Percentiles rank a stretch among this genome's conserved stretches.
Conservation (phyloP, 2,329 filamentous ascomycete genomes). For the Stylonectria norvegica region DNA sequence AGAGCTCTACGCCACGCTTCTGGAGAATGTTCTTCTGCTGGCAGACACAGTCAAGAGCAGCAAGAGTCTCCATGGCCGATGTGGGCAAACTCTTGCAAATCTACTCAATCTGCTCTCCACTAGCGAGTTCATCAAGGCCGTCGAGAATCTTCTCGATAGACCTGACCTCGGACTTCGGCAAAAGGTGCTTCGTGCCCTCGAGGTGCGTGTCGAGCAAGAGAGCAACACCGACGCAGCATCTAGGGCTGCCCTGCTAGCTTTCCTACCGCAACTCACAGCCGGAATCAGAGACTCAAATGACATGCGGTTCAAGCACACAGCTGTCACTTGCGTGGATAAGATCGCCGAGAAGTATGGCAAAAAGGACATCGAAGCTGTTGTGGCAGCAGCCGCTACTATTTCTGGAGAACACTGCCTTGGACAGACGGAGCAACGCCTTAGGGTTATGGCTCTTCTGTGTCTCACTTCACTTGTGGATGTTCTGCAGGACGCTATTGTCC, state of each 20-base stretch:
- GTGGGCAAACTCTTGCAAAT: constrained; percentile 70
- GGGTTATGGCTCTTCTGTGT: constrained; percentile 81
- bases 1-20: constrained; percentile 63
- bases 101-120: constrained; percentile 84
- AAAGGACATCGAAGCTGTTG: constrained; percentile 75
- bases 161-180: constrained; percentile 72
- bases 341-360: constrained; percentile 95
- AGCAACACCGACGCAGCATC: constrained; percentile 66
- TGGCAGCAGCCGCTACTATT: constrained; percentile 72
- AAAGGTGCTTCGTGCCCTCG: constrained; percentile 77
- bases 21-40: constrained; percentile 63
- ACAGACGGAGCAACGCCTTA: constrained; percentile 67
- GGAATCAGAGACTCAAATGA: constrained; percentile 73
- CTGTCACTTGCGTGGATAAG: constrained; percentile 85
- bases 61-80: constrained; percentile 54
- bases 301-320: constrained; percentile 75
- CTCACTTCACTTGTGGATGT: constrained; percentile 87
- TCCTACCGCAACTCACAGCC: constrained; percentile 73
- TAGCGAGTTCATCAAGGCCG: constrained; percentile 82
- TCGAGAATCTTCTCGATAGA: constrained; percentile 75
- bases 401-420: constrained; percentile 74
- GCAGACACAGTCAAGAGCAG: constrained; percentile 60
- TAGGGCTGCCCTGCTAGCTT: constrained; percentile 68
- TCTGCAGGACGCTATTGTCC: constrained; percentile 79
- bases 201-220: constrained; percentile 72